These are phyloP conservation scores for Didymella keratinophila DNA, from an alignment of 2,329 filamentous ascomycete genomes.

Conservation along the genomic window DNA sequence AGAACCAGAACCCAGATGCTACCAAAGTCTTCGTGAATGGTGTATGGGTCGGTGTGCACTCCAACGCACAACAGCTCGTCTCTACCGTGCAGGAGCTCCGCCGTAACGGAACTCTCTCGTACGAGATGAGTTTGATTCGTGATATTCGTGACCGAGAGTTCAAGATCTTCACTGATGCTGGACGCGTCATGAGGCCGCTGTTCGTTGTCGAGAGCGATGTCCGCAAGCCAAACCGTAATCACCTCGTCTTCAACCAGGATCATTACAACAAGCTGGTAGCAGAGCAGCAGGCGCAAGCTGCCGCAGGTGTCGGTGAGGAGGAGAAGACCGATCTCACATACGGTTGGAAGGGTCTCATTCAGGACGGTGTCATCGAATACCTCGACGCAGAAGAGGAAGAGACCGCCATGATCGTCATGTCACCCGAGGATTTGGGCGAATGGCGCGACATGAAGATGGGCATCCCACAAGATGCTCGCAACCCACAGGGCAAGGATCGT, in stretches of 20 bases:
- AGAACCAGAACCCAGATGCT: constrained; percentile 76
- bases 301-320: constrained; percentile 64
- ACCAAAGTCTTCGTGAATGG: constrained; percentile 99
- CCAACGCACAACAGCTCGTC: constrained; percentile 86
- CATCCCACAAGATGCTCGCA: constrained; percentile 37
- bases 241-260: constrained; percentile 82
- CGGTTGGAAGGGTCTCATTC: constrained; percentile 87
- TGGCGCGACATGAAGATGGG: constrained; percentile 57
- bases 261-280: constrained; percentile 77
- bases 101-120: constrained; percentile 82
- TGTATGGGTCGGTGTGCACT: constrained; percentile 95
- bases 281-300: constrained; percentile 68
- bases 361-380: constrained; percentile 89
- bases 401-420: constrained; percentile 99
- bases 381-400: constrained; percentile 98
- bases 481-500: constrained; percentile 72
- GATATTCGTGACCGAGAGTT: constrained; percentile 98
- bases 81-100: constrained; percentile 78
- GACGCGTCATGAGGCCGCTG: constrained; percentile 89
- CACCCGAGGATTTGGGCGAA: constrained; percentile 87
- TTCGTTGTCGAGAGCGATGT: constrained; percentile 91
- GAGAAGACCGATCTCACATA: constrained; percentile 69
- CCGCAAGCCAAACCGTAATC: constrained; percentile 76
- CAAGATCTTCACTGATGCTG: constrained; percentile 97
- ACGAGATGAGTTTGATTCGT: constrained; percentile 92